Evolutionary conservation across 345 rosid species (phyloP), one percentile per base, ranked within the genome.

Genomic region (Euphorbia peplus): DNA sequence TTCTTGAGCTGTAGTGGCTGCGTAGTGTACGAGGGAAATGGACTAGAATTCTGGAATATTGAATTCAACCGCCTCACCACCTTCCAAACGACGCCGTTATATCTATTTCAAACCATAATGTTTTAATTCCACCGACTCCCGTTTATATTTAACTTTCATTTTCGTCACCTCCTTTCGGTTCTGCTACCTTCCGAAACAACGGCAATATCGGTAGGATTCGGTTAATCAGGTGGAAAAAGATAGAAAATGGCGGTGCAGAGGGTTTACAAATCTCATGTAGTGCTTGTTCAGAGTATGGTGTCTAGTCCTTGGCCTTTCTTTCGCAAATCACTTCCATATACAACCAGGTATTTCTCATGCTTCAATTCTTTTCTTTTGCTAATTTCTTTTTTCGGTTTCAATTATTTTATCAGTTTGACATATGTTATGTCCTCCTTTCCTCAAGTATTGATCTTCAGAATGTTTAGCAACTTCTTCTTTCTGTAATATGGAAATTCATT

Each of bases 241-340:
- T 32, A 39, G 42, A 18, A n/a, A 63, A 76, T 75, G 75, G 39
- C 64, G 77, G 77, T 60, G 66, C 82, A 77, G 68, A 78, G 88
- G 80, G 79, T 75, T 70, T 78, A 64, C 54, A 66, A 69, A 56
- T 68, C 46, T 60, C 70, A 72, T n/a, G n/a, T n/a, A 10, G 63
- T 26, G 41, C 66, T 75, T 26, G n/a, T n/a, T n/a, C 61, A 68
- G 66, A 72, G 59, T 58, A 46, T 71, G 25, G 30, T 44, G 47
- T 55, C 69, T 12, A 51, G 4, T 51, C 22, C 21, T 48, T 48
- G 1, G 22, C 53, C 7, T 35, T 60, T 35, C 28, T 29, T 41
- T 25, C 8, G 32, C 35, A 30, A n/a, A 1, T n/a, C 62, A 19
- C n/a, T 22, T 70, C 51, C 37, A 16, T 6, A 16, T 37, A 24